Evolutionary conservation across 2,329 filamentous ascomycete genomes (phyloP).

Genomic region (Zasmidium cellare): DNA sequence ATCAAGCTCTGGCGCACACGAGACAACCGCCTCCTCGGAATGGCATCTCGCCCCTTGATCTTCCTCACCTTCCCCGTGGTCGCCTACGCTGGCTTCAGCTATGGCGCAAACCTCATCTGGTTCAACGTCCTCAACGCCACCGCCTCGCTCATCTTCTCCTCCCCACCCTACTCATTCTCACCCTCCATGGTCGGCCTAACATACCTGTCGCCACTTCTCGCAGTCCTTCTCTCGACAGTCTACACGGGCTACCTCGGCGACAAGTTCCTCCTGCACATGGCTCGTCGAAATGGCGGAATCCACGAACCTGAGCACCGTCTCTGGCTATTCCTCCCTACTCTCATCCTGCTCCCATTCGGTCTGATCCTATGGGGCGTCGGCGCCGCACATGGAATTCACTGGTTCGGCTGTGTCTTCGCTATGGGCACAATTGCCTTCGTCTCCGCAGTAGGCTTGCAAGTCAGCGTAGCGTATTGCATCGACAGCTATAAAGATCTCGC

Average conservation of each 20-base stretch:
- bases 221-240: slow-evolving; percentile 37
- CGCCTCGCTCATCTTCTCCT: slow-evolving; percentile 40
- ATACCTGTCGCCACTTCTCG: slow-evolving; percentile 39
- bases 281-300: slow-evolving; percentile 40
- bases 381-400: slow-evolving; percentile 47
- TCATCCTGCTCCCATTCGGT: slow-evolving; percentile 45
- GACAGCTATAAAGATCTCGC: slow-evolving; percentile 48
- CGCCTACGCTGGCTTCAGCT: slow-evolving; percentile 41
- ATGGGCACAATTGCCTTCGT: slow-evolving; percentile 49
- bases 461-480: slow-evolving; percentile 45
- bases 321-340: slow-evolving; percentile 40
- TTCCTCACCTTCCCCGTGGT: slow-evolving; percentile 42
- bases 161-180: slow-evolving; percentile 40
- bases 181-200: slow-evolving; percentile 40
- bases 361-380: slow-evolving; percentile 55
- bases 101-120: slow-evolving; percentile 42
- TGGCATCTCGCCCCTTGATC: slow-evolving; percentile 34
- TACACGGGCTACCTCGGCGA: slow-evolving; percentile 40
- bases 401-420: slow-evolving; percentile 48
- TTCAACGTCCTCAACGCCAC: slow-evolving; percentile 48
- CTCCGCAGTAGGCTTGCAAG: slow-evolving; percentile 43
- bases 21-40: slow-evolving; percentile 31
- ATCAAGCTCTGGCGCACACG: slow-evolving; percentile 32
- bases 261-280: slow-evolving; percentile 34
- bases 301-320: slow-evolving; percentile 43